Evolutionary conservation across 768 basidiomycete species (phyloP).

Genomic region (Nidularia pulvinata): DNA sequence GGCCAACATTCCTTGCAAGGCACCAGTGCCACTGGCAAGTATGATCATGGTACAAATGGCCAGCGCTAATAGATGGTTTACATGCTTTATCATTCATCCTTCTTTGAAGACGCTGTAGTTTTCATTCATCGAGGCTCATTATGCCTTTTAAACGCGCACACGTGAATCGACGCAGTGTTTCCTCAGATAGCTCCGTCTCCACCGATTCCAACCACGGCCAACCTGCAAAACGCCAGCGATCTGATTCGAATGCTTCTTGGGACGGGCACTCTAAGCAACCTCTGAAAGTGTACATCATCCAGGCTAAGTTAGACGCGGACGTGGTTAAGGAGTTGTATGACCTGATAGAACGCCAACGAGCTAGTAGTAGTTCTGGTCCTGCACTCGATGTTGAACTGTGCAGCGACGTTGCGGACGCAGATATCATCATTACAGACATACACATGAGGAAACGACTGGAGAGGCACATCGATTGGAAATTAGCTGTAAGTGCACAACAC

Average conservation of each 20-base stretch:
- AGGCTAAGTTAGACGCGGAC: conserved; percentile 30
- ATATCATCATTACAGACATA: conserved; percentile 67
- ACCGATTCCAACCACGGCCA: not conserved
- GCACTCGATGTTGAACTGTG: conserved; percentile 28
- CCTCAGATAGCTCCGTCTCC: too few species aligned
- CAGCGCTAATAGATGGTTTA: too few species aligned
- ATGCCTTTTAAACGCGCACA: too few species aligned
- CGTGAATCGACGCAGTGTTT: too few species aligned
- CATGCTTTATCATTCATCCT: too few species aligned
- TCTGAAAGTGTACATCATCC: conserved; percentile 31
- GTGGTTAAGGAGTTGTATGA: conserved; percentile 31
- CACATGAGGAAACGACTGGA: conserved; percentile 69
- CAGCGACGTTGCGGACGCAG: conserved; percentile 42
- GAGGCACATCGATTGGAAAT: conserved; percentile 63
- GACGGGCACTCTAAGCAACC: conserved; percentile 4
- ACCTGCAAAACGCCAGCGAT: conserved; percentile 4
- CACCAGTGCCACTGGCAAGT: too few species aligned
- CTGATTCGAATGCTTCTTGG: conserved; percentile 4
- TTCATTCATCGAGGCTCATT: too few species aligned
- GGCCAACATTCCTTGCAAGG: too few species aligned
- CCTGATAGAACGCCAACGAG: conserved; percentile 24
- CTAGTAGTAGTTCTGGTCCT: conserved; percentile 2
- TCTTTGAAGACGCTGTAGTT: too few species aligned
- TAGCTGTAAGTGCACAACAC: conserved; percentile 49
- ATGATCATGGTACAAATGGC: too few species aligned